These are phyloP conservation scores for Ophiocordyceps unilateralis DNA, from an alignment of 2,329 filamentous ascomycete genomes.

Conservation along the genomic window DNA sequence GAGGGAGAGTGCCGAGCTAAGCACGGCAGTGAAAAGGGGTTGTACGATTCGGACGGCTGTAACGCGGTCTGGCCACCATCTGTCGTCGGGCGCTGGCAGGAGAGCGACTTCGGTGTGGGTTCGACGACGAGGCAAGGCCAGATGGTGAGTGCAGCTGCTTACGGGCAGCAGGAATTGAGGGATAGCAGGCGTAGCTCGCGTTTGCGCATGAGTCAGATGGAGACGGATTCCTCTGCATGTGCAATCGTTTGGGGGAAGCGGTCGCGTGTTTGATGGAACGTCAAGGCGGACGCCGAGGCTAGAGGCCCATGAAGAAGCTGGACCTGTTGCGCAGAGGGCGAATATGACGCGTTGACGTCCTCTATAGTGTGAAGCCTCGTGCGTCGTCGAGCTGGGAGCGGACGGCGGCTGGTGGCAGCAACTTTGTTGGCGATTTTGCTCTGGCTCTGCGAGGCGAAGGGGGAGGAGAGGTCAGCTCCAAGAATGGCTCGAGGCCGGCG, in stretches of 20 bases:
- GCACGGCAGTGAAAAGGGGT: conserved; percentile 3
- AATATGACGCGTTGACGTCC: background rate
- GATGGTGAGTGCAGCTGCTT: conserved; percentile 8
- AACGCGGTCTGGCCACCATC: conserved; percentile 8
- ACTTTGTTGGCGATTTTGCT: background rate
- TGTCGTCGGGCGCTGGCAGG: conserved; percentile 6
- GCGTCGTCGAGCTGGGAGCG: too few species aligned
- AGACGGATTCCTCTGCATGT: conserved; percentile 7
- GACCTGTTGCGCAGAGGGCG: background rate
- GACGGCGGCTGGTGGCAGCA: background rate
- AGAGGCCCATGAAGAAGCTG: conserved; percentile 1
- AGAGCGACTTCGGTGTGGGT: conserved; percentile 6
- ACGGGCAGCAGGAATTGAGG: conserved; percentile 15
- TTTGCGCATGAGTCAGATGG: conserved; percentile 20
- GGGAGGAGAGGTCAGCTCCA: conserved; percentile 3
- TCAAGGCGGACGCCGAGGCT: background rate
- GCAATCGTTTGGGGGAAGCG: conserved; percentile 3
- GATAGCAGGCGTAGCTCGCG: conserved; percentile 16
- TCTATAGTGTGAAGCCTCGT: too few species aligned
- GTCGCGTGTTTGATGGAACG: conserved; percentile 1
- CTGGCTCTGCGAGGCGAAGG: conserved; percentile 6
- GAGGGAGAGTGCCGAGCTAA: background rate
- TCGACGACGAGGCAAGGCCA: background rate
- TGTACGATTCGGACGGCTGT: conserved; percentile 4
- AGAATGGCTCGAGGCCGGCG: background rate